phyloP scores from a whole-genome alignment of 2,329 filamentous ascomycete genomes.

The Leptographium procerum region DNA sequence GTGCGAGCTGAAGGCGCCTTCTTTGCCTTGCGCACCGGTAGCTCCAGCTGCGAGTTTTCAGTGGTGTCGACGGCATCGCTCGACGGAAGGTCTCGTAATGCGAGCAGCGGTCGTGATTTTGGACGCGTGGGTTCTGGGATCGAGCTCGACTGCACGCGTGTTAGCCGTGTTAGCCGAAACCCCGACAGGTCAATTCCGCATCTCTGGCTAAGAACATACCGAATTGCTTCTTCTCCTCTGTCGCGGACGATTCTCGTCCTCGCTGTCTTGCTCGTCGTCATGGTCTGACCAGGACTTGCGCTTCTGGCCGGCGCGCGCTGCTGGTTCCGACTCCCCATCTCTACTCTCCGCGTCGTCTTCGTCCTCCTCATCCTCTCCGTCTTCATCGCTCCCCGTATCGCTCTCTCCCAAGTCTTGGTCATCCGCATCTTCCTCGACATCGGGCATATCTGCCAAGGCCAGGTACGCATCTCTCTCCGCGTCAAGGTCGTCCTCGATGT shows the following conservation, averaged over 20 bases:
- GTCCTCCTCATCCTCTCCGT: constrained; percentile 55
- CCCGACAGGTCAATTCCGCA: background rate
- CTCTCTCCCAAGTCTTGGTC: constrained; percentile 46
- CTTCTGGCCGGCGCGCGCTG: constrained; percentile 24
- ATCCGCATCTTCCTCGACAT: constrained; percentile 69
- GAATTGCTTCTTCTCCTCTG: constrained; percentile 83
- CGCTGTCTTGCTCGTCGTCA: constrained; percentile 60
- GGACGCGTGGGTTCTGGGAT: constrained; percentile 57
- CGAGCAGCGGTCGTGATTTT: constrained; percentile 47
- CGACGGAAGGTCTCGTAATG: constrained; percentile 38
- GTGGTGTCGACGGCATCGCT: constrained; percentile 42
- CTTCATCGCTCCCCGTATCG: constrained; percentile 53
- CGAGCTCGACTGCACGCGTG: constrained; percentile 44
- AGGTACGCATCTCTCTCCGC: constrained; percentile 73
- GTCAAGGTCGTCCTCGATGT: constrained; percentile 73
- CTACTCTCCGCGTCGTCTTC: constrained; percentile 60
- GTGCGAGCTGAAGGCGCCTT: constrained; percentile 54
- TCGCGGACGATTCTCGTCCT: constrained; percentile 63
- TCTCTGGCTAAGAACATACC: constrained; percentile 36
- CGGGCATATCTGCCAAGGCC: constrained; percentile 81
- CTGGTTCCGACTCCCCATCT: constrained; percentile 29
- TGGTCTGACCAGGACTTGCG: constrained; percentile 69
- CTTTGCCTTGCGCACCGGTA: background rate
- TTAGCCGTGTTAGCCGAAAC: constrained; percentile 10
- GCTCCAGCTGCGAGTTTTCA: constrained; percentile 33